Percentiles rank a stretch among this genome's conserved stretches.
These are phyloP conservation scores for Fraxinus baroniana DNA, from an alignment of 305 asterid species.

Conservation along the genomic window DNA sequence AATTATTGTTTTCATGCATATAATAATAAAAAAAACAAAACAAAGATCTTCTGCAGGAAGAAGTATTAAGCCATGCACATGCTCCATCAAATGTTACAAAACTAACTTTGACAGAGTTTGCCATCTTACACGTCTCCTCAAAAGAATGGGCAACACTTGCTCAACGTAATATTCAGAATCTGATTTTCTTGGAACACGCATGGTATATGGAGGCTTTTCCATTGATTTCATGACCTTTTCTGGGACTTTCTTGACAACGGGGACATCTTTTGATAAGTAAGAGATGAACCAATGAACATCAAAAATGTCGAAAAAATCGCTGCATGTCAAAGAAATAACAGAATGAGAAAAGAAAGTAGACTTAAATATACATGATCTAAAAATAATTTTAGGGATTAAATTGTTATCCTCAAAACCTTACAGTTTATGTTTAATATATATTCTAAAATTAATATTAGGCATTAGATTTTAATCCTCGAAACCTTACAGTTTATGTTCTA, in stretches of 20 bases:
- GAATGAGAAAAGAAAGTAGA: conserved; percentile 23
- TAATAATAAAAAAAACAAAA: conserved; percentile 1
- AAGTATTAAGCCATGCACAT: not conserved
- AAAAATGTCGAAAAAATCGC: conserved; percentile 86
- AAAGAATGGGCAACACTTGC: conserved; percentile 87
- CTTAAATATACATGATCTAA: not conserved
- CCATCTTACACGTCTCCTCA: conserved; percentile 84
- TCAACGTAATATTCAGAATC: conserved; percentile 96
- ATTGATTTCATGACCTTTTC: conserved; percentile 96
- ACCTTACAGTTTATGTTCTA: conserved; percentile 8
- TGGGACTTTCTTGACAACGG: conserved; percentile 90
- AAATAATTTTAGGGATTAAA: conserved; percentile 2
- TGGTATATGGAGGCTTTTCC: conserved; percentile 98
- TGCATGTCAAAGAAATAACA: conserved; percentile 49
- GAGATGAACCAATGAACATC: conserved; percentile 97
- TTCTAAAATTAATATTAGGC: not conserved
- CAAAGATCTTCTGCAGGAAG: conserved; percentile 9
- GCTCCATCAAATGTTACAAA: conserved; percentile 15
- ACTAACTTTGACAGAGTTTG: conserved; percentile 22
- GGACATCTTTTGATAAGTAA: conserved; percentile 85
- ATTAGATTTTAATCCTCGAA: not conserved
- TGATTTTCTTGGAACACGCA: conserved; percentile 99
- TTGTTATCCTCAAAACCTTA: not conserved
- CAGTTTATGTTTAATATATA: conserved; percentile 1
- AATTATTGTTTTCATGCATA: conserved; percentile 12